A percentile compares a stretch with the other conserved stretches of the same genome.
Evolutionary conservation across 495 filamentous ascomycete species (phyloP).

Genomic region (Penicillium pancosmium): DNA sequence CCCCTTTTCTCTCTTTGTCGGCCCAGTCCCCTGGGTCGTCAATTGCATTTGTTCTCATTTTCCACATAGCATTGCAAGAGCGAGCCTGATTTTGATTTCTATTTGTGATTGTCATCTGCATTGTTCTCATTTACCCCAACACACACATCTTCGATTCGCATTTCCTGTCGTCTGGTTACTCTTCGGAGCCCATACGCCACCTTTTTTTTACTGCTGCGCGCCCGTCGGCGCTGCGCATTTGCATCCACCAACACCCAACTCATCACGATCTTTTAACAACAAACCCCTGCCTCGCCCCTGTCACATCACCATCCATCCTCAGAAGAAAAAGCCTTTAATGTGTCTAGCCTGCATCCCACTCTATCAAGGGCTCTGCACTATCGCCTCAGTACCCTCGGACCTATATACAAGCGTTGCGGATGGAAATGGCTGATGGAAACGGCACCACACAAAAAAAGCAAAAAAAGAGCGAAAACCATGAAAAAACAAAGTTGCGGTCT

Average conservation of each 20-base stretch:
- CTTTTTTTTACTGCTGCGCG: slow-evolving; percentile 30
- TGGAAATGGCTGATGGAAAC: slow-evolving; percentile 8
- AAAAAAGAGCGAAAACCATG: slow-evolving; percentile 35
- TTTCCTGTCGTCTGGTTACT: slow-evolving; percentile 16
- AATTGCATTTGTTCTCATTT: slow-evolving; percentile 43
- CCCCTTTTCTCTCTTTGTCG: slow-evolving; percentile 34
- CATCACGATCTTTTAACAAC: slow-evolving; percentile 33
- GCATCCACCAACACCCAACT: slow-evolving; percentile 22
- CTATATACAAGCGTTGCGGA: slow-evolving; percentile 2
- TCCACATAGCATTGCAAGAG: slow-evolving; percentile 56
- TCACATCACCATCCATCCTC: slow-evolving; percentile 14
- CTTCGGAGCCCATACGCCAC: slow-evolving; percentile 4
- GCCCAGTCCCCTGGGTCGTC: slow-evolving; percentile 37
- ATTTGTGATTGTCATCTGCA: slow-evolving; percentile 38
- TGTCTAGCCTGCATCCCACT: slow-evolving; percentile 30
- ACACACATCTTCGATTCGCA: slow-evolving; percentile 22
- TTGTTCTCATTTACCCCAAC: slow-evolving; percentile 8
- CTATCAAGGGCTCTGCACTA: neutral
- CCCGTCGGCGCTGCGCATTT: slow-evolving; percentile 34
- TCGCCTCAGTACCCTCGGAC: slow-evolving; percentile 5
- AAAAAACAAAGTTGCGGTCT: slow-evolving; percentile 31
- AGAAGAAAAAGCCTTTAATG: slow-evolving; percentile 37
- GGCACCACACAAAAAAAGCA: slow-evolving; percentile 38
- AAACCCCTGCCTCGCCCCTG: slow-evolving; percentile 14
- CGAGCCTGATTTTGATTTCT: slow-evolving; percentile 46